Evolutionary conservation across 805 yeast species (phyloP).

Genomic region (Myxozyma kluyveri): DNA sequence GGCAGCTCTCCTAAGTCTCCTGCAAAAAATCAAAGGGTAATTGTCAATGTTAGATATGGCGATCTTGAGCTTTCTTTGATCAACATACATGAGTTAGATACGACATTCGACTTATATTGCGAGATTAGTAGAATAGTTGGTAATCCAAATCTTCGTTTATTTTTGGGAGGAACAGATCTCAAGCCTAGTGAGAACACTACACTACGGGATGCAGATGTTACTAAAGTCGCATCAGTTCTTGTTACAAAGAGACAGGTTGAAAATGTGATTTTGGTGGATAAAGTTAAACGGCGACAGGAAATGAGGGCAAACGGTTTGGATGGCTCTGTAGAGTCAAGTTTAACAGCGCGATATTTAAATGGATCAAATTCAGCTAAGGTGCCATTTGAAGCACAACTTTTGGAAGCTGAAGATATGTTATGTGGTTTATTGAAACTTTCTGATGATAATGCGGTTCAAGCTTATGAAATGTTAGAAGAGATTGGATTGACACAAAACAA

Average conservation of each 20-base stretch:
- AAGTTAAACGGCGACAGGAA: neutral
- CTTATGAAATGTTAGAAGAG: conserved; percentile 4
- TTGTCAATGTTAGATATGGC: too few relatives aligned
- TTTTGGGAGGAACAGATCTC: too few relatives aligned
- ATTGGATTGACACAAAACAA: conserved; percentile 10
- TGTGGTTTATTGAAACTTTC: conserved; percentile 11
- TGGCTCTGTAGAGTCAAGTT: neutral
- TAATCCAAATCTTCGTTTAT: too few relatives aligned
- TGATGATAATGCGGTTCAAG: conserved; percentile 10
- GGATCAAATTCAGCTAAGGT: neutral
- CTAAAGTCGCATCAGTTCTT: too few relatives aligned
- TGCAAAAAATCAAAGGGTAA: too few relatives aligned
- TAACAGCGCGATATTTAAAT: neutral
- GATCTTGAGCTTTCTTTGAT: too few relatives aligned
- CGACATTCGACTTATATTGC: too few relatives aligned
- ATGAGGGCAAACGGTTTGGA: neutral
- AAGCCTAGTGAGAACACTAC: too few relatives aligned
- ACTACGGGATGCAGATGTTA: too few relatives aligned
- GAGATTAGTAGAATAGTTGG: too few relatives aligned
- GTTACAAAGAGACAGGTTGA: neutral
- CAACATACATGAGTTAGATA: too few relatives aligned
- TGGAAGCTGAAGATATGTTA: conserved; percentile 8
- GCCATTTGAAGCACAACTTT: conserved; percentile 10
- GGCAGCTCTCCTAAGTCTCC: neutral
- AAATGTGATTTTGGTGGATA: neutral